These are phyloP conservation scores for Kalanchoe fedtschenkoi DNA, from an alignment of 164 flowering plant species.

Conservation along the genomic window DNA sequence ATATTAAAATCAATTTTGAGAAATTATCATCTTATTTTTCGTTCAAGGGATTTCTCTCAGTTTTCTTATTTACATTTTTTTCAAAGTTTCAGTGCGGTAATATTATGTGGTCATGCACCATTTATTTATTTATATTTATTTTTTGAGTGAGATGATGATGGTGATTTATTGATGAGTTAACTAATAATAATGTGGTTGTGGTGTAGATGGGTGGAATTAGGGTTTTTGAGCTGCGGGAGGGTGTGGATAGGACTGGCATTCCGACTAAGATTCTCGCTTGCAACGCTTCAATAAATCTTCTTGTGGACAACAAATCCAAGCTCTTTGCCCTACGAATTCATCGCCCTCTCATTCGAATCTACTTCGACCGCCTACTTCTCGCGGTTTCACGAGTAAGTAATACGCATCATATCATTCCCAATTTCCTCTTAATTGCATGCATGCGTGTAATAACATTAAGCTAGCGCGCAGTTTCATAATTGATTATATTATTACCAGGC, in stretches of 20 bases:
- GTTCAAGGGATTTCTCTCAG: too few relatives aligned
- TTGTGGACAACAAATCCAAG: constrained; percentile 58
- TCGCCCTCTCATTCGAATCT: constrained; percentile 34
- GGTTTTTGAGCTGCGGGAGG: constrained; percentile 52
- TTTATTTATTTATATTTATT: too few relatives aligned
- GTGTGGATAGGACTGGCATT: constrained; percentile 62
- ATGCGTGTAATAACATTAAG: too few relatives aligned
- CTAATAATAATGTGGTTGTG: neutral
- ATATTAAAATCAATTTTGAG: too few relatives aligned
- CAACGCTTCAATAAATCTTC: constrained; percentile 43
- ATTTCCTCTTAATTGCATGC: too few relatives aligned
- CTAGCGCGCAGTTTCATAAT: too few relatives aligned
- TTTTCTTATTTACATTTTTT: too few relatives aligned
- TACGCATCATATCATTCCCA: constrained; percentile 22
- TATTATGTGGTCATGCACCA: too few relatives aligned
- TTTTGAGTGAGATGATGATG: too few relatives aligned
- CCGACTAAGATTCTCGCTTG: constrained; percentile 53
- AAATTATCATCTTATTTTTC: too few relatives aligned
- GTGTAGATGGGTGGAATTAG: constrained; percentile 35
- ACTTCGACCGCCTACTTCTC: constrained; percentile 37
- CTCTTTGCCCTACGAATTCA: constrained; percentile 57
- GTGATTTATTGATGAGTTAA: too few relatives aligned
- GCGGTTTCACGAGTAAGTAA: constrained; percentile 46
- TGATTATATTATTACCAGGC: neutral
- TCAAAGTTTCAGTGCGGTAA: too few relatives aligned